phyloP scores from a whole-genome alignment of 345 rosid species.

The Erucastrum elatum region DNA sequence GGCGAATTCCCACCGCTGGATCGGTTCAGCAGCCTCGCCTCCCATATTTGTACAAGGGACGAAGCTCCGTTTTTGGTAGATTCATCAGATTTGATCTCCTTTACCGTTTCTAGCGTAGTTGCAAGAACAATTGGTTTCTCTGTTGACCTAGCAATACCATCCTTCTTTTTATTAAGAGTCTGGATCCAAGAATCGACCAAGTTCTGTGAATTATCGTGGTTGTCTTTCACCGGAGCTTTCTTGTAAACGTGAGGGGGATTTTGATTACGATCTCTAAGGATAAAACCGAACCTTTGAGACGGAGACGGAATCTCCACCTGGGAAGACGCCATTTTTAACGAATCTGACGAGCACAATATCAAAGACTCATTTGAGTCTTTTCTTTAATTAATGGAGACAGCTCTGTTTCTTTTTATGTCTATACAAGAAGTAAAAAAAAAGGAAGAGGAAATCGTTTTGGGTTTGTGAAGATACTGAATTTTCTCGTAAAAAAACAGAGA shows the following conservation, averaged over 20 bases:
- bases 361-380: not conserved
- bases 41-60: constrained; percentile 94
- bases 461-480: constrained; percentile 21
- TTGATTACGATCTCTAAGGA: constrained; percentile 61
- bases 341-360: not conserved
- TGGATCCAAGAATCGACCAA: constrained; percentile 30
- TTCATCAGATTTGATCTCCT: not conserved
- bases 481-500: constrained; percentile 16
- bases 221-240: constrained; percentile 48
- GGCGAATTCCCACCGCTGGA: constrained; percentile 40
- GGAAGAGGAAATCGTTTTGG: constrained; percentile 14
- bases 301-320: constrained; percentile 60
- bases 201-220: not conserved
- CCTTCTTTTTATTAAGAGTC: not conserved
- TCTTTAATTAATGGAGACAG: not conserved
- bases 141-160: not conserved
- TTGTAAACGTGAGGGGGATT: constrained; percentile 42
- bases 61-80: constrained; percentile 55
- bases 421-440: not conserved
- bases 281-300: constrained; percentile 52
- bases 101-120: not conserved
- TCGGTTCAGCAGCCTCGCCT: constrained; percentile 56
- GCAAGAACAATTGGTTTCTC: not conserved
- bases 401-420: constrained; percentile 12
- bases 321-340: constrained; percentile 58